A percentile compares a stretch with the other conserved stretches of the same genome.
Conservation (phyloP, 169 alveolate species). For the Plasmodium billcollinsi region DNA sequence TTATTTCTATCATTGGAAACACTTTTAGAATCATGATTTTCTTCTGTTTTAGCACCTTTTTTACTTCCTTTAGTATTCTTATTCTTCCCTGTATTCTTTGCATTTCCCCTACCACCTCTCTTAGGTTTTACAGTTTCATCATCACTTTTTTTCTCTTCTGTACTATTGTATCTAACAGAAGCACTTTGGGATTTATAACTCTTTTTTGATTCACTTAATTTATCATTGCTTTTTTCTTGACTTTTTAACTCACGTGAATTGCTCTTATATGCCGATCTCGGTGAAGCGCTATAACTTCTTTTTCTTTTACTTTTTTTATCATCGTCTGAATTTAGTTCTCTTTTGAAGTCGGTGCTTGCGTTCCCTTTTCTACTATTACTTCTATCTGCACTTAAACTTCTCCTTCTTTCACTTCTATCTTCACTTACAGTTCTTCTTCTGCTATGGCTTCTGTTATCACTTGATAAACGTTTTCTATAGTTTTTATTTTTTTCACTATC, state of each 20-base stretch:
- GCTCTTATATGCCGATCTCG: conserved; percentile 11
- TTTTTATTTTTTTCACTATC: conserved; percentile 46
- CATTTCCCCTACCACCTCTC: conserved; percentile 5
- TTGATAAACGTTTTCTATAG: conserved; percentile 19
- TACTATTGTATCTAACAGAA: conserved; percentile 31
- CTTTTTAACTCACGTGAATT: conserved; percentile 11
- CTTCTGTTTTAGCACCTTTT: conserved; percentile 26
- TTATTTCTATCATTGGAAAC: conserved; percentile 57
- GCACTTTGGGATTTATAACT: conserved; percentile 21
- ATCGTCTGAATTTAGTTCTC: conserved; percentile 44
- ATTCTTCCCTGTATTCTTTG: conserved; percentile 7
- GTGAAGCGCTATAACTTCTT: conserved; percentile 16
- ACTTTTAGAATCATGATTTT: conserved; percentile 60
- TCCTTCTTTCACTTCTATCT: conserved; percentile 15
- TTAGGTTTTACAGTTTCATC: conserved; percentile 12
- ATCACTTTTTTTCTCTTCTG: conserved; percentile 33
- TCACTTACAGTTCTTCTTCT: conserved; percentile 12
- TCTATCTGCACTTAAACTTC: conserved; percentile 54
- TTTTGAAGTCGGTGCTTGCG: conserved; percentile 17
- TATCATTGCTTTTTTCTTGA: conserved; percentile 37
- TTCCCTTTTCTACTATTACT: conserved; percentile 26
- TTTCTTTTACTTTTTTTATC: conserved; percentile 29
- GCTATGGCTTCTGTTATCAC: conserved; percentile 15
- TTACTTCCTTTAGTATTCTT: conserved; percentile 12
- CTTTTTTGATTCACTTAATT: conserved; percentile 29